phyloP scores from a whole-genome alignment of 2,329 filamentous ascomycete species.

The Pseudocercospora macadamiae region DNA sequence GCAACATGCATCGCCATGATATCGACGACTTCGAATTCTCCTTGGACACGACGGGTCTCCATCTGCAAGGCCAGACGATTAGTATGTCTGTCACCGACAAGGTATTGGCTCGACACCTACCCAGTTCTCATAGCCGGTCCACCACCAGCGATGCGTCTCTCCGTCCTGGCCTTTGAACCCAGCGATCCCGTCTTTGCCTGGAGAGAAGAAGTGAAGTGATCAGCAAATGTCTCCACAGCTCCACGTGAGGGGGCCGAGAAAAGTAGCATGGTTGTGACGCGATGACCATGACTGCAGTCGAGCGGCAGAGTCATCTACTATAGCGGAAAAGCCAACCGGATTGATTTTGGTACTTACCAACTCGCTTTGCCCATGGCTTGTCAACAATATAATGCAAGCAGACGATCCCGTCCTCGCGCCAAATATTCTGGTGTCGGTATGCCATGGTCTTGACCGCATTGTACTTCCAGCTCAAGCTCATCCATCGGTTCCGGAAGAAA shows the following conservation, averaged over 20 bases:
- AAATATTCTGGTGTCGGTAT: slow-evolving; percentile 55
- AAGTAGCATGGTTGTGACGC: too few relatives aligned
- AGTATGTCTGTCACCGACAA: neutral
- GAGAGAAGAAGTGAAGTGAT: too few relatives aligned
- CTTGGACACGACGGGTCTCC: slow-evolving; percentile 6
- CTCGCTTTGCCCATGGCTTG: slow-evolving; percentile 55
- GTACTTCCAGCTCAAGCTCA: slow-evolving; percentile 51
- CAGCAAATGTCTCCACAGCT: too few relatives aligned
- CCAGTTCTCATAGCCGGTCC: slow-evolving; percentile 50
- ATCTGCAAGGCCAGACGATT: neutral
- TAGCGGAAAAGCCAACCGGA: too few relatives aligned
- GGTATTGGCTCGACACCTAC: slow-evolving; percentile 11
- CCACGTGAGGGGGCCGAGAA: too few relatives aligned
- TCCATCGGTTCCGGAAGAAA: slow-evolving; percentile 50
- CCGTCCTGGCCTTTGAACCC: slow-evolving; percentile 55
- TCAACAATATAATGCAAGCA: slow-evolving; percentile 58
- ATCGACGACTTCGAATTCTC: slow-evolving; percentile 5
- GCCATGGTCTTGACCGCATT: slow-evolving; percentile 58
- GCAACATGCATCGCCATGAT: slow-evolving; percentile 18
- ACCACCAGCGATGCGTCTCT: slow-evolving; percentile 56
- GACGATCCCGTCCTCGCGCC: slow-evolving; percentile 50
- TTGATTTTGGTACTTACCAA: too few relatives aligned
- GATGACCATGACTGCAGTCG: too few relatives aligned
- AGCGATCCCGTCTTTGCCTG: slow-evolving; percentile 48
- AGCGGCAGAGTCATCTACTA: too few relatives aligned